Evolutionary conservation across 148 eudicot species (phyloP).

Genomic region (Fagopyrum homotropicum): DNA sequence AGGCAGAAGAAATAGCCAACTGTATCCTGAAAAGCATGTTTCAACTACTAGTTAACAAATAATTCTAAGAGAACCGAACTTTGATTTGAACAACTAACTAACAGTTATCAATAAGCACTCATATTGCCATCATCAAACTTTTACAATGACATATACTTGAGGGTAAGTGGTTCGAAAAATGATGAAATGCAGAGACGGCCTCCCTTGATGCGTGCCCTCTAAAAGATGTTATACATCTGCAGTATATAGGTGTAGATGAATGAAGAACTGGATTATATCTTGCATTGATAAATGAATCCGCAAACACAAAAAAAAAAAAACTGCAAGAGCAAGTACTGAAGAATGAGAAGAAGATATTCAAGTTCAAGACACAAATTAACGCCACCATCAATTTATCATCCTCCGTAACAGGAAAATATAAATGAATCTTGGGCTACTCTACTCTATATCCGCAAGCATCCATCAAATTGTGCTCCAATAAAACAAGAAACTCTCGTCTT

Average conservation of each 20-base stretch:
- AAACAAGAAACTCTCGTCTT: neutral
- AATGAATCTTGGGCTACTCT: neutral
- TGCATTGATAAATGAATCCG: neutral
- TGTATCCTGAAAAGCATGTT: constrained; percentile 51
- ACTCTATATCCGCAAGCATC: neutral
- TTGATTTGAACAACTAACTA: neutral
- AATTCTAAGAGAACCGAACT: neutral
- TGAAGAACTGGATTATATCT: neutral
- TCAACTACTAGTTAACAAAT: neutral
- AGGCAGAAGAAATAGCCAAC: constrained; percentile 91
- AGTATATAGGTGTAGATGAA: neutral
- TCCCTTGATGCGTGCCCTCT: neutral
- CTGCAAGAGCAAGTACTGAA: neutral
- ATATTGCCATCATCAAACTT: neutral
- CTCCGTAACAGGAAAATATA: neutral
- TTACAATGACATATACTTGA: neutral
- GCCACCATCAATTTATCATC: neutral
- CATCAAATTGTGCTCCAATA: neutral
- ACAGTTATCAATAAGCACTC: neutral
- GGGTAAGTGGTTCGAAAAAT: neutral
- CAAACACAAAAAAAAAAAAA: neutral
- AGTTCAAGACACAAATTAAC: neutral
- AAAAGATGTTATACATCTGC: neutral
- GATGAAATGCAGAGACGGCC: neutral
- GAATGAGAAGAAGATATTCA: neutral